Base-by-base conservation (phyloP, 768 basidiomycete genomes). In the Phlegmacium glaucopus region DNA sequence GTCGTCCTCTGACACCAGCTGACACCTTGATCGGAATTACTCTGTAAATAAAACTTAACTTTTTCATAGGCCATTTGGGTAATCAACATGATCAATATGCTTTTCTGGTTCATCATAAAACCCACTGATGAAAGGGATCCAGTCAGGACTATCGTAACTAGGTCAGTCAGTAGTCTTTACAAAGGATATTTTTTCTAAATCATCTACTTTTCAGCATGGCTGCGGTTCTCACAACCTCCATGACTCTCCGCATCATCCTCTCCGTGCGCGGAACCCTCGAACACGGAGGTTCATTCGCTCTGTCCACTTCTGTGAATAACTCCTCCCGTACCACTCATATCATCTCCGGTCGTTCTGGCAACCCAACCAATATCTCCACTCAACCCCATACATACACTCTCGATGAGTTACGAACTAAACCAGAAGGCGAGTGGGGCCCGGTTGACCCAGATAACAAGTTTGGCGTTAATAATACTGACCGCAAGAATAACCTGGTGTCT, bases 221-320 rank as follows among this genome's bases (percentile, higher is more conserved):
- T 1, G 88, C 86, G 9, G 89, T 91, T 28, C 80, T 92, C 50
- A 92, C 90, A 25, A 83, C 87, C 34, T 89, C 90, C 13, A 92
- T 92, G 90, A 79, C 83, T 27, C 83, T 91, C 60, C 88, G 90
- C 55, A 90, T 93, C 72, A 75, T 93, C 53, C 85, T 93, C 57
- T 78, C 80, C 51, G 84, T 92, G 42, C 83, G 87, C 45, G 90
- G 89, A n/a, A 63, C 79, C 18, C 86, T 91, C 62, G 75, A 70
- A 17, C 65, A 77, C 35, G 90, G 90, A 35, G 90, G 90, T 16
- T 72, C 75, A 38, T 91, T 90, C 61, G 78, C 80, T 12, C 64
- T 76, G n/a, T 75, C 77, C 45, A 77, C 66, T 22, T 68, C 75
- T 59, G 32, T 70, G 56, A 44, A 61, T 64, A 64, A 63, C 47